Base-by-base conservation (phyloP, 495 filamentous ascomycete species). In the Neurospora terricola region DNA sequence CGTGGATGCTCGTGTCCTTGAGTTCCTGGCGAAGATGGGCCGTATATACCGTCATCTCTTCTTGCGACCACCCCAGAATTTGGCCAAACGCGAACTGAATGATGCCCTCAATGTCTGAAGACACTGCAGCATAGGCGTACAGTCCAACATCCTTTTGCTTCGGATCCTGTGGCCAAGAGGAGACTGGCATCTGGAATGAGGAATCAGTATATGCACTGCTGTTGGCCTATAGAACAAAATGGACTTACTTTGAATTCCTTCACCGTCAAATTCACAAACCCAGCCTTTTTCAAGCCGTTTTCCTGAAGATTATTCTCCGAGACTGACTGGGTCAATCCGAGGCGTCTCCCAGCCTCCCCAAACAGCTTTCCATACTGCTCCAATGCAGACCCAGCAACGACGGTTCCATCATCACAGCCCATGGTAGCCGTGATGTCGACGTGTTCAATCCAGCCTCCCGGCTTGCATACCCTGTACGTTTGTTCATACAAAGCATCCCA, bases 381-480 rank as follows among this genome's bases (percentile, higher is more conserved):
- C 72, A 84, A 77, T 30, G 80, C 77, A 16, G 81, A 77, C 38
- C 79, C 16, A 42, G 40, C 14, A 42, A 42, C 5, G 40, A 18
- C 40, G 40, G 40, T 42, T 18, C 40, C 16, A 16, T 42, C 40
- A 42, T 42, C 16, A 42, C 40, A 42, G 40, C 40, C 40, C 40
- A 42, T 16, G 40, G 40, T 18, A 42, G 40, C 40, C 16, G 40
- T 42, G 6, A 42, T 8, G 14, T 42, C 40, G 14, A 42, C 40
- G 30, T 85, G 76, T 77, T 88, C 87, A 70, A 87, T 76, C 78
- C 81, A 84, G 1, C 85, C 86, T 10, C 87, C 87, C 0, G 87
- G 86, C 70, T 81, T 82, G 9, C 85, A 74, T 76, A 82, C 80
- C 69, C 81, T 78, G 74, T 80, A 88, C 1, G 80, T 82, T 72